Percentiles rank a stretch among this genome's conserved stretches.
Conservation (phyloP, 164 flowering plant genomes). For the Stephania yunnanensis region DNA sequence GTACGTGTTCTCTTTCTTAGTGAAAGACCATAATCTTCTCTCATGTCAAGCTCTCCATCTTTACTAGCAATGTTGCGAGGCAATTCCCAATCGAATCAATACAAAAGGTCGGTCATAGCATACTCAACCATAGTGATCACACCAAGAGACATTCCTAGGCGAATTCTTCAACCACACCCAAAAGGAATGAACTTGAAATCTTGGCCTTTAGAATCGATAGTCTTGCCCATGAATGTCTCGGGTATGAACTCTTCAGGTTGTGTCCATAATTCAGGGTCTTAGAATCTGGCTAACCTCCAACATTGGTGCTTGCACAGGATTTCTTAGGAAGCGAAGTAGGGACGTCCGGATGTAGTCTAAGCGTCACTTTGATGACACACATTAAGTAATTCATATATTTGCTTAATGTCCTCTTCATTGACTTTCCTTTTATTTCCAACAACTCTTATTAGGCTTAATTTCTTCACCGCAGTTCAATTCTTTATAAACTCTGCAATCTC, state of each 20-base stretch:
- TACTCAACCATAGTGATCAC: neutral
- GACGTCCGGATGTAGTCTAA: conserved; percentile 22
- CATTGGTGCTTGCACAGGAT: conserved; percentile 3
- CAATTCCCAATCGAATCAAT: conserved; percentile 14
- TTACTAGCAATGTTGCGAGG: neutral
- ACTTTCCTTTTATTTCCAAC: conserved; percentile 3
- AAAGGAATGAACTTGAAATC: conserved; percentile 4
- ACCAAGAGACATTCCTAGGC: conserved; percentile 4
- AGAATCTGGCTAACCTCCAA: conserved; percentile 18
- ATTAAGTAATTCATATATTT: conserved; percentile 24
- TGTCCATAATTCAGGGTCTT: neutral
- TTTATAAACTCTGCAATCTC: conserved; percentile 16
- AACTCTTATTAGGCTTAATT: conserved; percentile 15
- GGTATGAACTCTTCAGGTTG: conserved; percentile 20
- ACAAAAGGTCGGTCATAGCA: conserved; percentile 12
- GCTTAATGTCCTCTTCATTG: conserved; percentile 14
- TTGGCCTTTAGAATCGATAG: conserved; percentile 1
- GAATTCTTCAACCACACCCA: neutral
- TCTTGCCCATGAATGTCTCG: conserved; percentile 11
- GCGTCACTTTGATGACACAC: conserved; percentile 23
- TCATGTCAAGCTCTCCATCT: conserved; percentile 1
- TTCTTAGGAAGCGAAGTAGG: conserved; percentile 18
- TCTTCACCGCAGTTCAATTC: conserved; percentile 16
- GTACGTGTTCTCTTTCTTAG: conserved; percentile 6
- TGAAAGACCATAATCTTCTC: neutral